phyloP scores from a whole-genome alignment of 139 green algal species.

The Pseudopediastrum boryanum region DNA sequence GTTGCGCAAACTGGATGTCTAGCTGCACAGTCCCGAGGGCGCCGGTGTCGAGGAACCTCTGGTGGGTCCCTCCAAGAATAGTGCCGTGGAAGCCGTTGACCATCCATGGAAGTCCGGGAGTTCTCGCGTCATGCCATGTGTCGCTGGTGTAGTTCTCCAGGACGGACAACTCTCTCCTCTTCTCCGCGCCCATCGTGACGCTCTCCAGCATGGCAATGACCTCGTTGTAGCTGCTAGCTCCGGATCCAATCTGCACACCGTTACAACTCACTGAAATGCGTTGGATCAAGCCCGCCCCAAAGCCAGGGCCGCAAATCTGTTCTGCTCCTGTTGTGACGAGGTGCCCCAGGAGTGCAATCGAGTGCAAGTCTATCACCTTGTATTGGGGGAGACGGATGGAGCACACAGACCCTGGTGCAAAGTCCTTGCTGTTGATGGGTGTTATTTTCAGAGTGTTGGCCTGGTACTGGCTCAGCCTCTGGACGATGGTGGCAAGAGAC shows the following conservation, averaged over 20 bases:
- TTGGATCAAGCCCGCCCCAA: background rate
- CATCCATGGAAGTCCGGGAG: background rate
- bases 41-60: background rate
- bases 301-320: no score
- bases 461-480: background rate
- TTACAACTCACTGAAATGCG: background rate
- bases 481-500: no score
- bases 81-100: background rate
- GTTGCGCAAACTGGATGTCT: background rate
- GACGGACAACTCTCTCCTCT: background rate
- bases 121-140: background rate
- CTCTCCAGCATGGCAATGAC: background rate
- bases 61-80: background rate
- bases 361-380: no score
- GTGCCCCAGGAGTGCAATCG: no score
- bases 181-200: background rate
- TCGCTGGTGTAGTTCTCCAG: background rate
- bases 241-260: background rate
- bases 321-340: no score
- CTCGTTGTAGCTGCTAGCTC: background rate
- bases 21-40: background rate
- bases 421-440: background rate
- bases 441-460: background rate
- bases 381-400: background rate
- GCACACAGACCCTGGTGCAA: background rate